These are phyloP conservation scores for Punctularia strigosozonata DNA, from an alignment of 768 basidiomycete genomes.

Conservation along the genomic window DNA sequence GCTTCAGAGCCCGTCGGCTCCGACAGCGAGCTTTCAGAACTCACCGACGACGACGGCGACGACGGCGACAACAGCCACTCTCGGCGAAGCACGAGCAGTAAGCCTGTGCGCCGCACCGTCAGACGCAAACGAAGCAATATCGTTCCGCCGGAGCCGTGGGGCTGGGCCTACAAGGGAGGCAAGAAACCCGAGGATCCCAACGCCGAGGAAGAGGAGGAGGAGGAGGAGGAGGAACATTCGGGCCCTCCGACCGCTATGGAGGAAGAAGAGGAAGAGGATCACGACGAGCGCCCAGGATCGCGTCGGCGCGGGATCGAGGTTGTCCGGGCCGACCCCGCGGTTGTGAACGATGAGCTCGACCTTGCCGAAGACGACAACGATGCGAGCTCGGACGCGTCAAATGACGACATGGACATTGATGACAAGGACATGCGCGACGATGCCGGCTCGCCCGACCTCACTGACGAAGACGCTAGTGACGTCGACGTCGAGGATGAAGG, in stretches of 20 bases:
- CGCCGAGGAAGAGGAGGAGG: slow-evolving; percentile 27
- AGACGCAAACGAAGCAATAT: slow-evolving; percentile 43
- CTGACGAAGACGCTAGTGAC: not conserved
- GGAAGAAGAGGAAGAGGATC: slow-evolving; percentile 46
- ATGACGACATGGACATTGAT: slow-evolving; percentile 10
- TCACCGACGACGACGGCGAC: slow-evolving; percentile 56
- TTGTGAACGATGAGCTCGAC: slow-evolving; percentile 7
- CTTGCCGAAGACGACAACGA: slow-evolving; percentile 13
- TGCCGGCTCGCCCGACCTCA: slow-evolving; percentile 10
- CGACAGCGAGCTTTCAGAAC: slow-evolving; percentile 73
- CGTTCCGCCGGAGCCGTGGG: slow-evolving; percentile 79
- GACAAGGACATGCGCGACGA: slow-evolving; percentile 22
- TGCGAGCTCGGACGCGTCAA: slow-evolving; percentile 14
- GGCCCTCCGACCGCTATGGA: slow-evolving; percentile 44
- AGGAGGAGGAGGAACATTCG: slow-evolving; percentile 34
- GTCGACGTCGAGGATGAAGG: slow-evolving; percentile 4
- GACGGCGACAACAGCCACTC: slow-evolving; percentile 18
- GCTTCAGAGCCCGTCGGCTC: slow-evolving; percentile 33
- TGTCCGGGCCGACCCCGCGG: slow-evolving; percentile 5
- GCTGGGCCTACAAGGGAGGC: slow-evolving; percentile 53
- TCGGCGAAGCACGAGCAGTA: slow-evolving; percentile 11
- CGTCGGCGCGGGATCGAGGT: not conserved
- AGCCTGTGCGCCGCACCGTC: slow-evolving; percentile 4
- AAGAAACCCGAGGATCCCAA: too few species aligned
- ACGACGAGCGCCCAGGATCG: slow-evolving; percentile 4